A percentile compares a stretch with the other conserved stretches of the same genome.
Conservation (phyloP, 2,329 filamentous ascomycete species). For the Albophoma yamanashiensis region DNA sequence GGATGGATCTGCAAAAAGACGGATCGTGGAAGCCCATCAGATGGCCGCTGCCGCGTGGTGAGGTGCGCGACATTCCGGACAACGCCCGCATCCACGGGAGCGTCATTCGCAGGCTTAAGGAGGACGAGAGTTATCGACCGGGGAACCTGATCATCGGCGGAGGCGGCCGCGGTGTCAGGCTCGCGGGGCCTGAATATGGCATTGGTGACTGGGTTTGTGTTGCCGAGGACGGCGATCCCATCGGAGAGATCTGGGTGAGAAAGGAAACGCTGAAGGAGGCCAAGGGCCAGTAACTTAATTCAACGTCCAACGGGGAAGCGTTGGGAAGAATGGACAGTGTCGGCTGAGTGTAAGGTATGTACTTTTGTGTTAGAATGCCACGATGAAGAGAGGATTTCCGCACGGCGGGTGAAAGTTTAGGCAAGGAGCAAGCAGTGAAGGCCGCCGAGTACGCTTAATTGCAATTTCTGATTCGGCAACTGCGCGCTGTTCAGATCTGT, state of each 20-base stretch:
- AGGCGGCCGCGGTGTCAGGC: constrained; percentile 57
- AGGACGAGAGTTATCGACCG: constrained; percentile 55
- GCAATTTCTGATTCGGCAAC: no score
- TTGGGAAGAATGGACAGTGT: neutral
- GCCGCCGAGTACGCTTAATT: no score
- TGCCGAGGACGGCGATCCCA: constrained; percentile 50
- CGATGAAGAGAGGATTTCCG: neutral
- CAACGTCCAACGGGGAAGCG: neutral
- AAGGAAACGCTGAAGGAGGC: constrained; percentile 2
- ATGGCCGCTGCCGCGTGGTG: constrained; percentile 70
- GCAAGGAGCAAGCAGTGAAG: neutral
- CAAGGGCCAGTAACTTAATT: neutral
- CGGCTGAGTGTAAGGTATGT: neutral
- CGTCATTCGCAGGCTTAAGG: constrained; percentile 60
- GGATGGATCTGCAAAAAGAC: constrained; percentile 66
- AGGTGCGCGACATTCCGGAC: constrained; percentile 65
- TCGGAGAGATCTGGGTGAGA: constrained; percentile 58
- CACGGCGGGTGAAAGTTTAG: neutral
- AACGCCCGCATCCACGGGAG: constrained; percentile 62
- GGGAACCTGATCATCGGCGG: constrained; percentile 74
- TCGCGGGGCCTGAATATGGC: constrained; percentile 49
- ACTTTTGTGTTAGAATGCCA: neutral
- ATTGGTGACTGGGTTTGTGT: constrained; percentile 65
- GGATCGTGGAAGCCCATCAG: constrained; percentile 71
- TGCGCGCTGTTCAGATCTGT: neutral